phyloP scores from a whole-genome alignment of 805 yeast genomes.

The Schwanniomyces yamadae region DNA sequence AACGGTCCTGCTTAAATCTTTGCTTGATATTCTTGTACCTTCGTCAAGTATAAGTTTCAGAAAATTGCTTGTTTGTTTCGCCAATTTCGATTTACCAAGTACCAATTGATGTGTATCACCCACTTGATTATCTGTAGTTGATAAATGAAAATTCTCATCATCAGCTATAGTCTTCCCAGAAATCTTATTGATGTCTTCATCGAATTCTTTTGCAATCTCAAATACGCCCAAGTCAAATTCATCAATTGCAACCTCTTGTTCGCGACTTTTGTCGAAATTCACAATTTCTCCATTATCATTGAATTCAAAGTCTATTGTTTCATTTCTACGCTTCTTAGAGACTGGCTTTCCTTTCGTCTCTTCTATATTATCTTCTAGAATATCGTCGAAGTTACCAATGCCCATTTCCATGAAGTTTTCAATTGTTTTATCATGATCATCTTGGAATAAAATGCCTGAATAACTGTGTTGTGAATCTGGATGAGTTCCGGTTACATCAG shows the following conservation, averaged over 20 bases:
- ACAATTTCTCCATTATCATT: conserved; percentile 17
- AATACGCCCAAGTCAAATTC: conserved; percentile 3
- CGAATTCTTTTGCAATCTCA: background rate
- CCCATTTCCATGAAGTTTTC: conserved; percentile 15
- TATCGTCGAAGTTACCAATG: conserved; percentile 8
- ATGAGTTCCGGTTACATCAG: background rate
- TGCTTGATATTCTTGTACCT: conserved; percentile 2
- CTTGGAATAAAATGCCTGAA: background rate
- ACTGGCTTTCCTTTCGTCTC: conserved; percentile 3
- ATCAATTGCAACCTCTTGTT: conserved; percentile 1
- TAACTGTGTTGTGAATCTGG: background rate
- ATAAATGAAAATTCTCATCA: conserved; percentile 8
- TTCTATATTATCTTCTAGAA: conserved; percentile 7
- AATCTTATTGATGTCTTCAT: conserved; percentile 1
- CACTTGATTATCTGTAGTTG: conserved; percentile 5
- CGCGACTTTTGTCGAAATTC: background rate
- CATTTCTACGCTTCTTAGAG: background rate
- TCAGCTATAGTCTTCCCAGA: conserved; percentile 6
- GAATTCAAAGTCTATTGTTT: conserved; percentile 20
- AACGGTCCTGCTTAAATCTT: background rate
- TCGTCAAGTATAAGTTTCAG: conserved; percentile 6
- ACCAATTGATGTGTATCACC: background rate
- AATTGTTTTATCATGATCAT: conserved; percentile 8
- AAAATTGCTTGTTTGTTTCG: conserved; percentile 1
- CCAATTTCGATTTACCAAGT: conserved; percentile 1